Evolutionary conservation across 2,329 filamentous ascomycete genomes (phyloP).

Genomic region (Hypoxylon sp.): DNA sequence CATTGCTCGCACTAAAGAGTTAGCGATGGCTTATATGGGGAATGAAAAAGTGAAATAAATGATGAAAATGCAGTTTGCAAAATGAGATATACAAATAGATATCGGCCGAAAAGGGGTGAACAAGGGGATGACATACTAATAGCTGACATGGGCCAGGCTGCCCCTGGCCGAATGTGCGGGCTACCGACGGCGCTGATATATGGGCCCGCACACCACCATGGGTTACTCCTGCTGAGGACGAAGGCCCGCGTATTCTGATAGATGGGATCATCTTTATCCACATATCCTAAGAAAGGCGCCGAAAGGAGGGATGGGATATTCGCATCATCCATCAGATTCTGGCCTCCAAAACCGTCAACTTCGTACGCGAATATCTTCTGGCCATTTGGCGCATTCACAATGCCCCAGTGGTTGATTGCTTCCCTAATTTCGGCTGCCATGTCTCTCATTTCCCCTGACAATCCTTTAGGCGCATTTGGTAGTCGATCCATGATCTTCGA

Average conservation of each 20-base stretch:
- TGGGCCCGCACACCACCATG: slow-evolving; percentile 79
- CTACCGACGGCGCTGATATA: slow-evolving; percentile 81
- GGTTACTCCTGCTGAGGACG: slow-evolving; percentile 81
- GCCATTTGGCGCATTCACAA: slow-evolving; percentile 62
- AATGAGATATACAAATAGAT: background rate
- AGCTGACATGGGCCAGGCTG: slow-evolving; percentile 70
- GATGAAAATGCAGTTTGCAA: background rate
- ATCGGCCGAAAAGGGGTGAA: background rate
- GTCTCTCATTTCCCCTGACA: slow-evolving; percentile 69
- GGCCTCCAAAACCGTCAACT: slow-evolving; percentile 79
- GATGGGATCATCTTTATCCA: slow-evolving; percentile 70
- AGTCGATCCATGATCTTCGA: slow-evolving; percentile 62
- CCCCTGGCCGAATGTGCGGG: slow-evolving; percentile 72
- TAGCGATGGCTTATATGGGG: background rate
- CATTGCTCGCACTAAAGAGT: slow-evolving; percentile 62
- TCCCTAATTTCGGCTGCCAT: slow-evolving; percentile 74
- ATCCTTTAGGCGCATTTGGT: slow-evolving; percentile 55
- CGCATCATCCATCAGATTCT: slow-evolving; percentile 78
- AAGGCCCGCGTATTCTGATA: slow-evolving; percentile 87
- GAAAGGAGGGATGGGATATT: slow-evolving; percentile 78
- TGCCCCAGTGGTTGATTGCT: slow-evolving; percentile 79
- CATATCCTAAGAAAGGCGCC: slow-evolving; percentile 74
- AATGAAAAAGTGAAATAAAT: background rate
- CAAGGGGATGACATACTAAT: slow-evolving; percentile 51
- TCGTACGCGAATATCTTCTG: slow-evolving; percentile 80